Percentiles rank a stretch among this genome's conserved stretches.
phyloP scores from a whole-genome alignment of 495 filamentous ascomycete genomes.

The Tuber magnatum region DNA sequence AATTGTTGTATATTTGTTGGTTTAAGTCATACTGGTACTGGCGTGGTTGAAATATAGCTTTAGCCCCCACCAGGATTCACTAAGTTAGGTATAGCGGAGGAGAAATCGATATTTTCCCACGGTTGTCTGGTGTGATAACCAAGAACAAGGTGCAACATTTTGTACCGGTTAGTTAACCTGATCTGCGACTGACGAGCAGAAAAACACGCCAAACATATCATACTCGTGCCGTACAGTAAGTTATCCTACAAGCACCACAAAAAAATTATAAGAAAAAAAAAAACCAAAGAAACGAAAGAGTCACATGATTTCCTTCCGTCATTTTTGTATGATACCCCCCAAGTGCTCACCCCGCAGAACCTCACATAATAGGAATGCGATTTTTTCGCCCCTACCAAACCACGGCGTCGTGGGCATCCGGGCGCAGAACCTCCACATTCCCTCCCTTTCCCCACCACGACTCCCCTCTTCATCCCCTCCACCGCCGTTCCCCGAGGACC shows the following conservation, averaged over 20 bases:
- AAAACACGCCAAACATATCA: too few species aligned
- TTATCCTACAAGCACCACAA: background rate
- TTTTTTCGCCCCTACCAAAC: background rate
- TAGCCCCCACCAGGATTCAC: too few species aligned
- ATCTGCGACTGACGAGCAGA: too few species aligned
- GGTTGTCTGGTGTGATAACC: too few species aligned
- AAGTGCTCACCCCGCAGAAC: background rate
- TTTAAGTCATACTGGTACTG: too few species aligned
- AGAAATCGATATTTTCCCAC: too few species aligned
- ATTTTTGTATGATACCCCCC: background rate
- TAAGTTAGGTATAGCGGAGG: too few species aligned
- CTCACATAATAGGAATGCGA: background rate
- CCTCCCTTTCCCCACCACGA: constrained; percentile 20
- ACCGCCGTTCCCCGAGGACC: background rate
- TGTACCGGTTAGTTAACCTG: too few species aligned
- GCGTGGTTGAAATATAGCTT: too few species aligned
- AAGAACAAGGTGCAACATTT: too few species aligned
- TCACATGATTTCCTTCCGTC: background rate
- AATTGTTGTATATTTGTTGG: too few species aligned
- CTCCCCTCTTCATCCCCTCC: constrained; percentile 18
- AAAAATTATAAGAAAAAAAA: background rate
- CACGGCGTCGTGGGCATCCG: background rate
- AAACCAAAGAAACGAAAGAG: background rate
- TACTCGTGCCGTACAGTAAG: too few species aligned
- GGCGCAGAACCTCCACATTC: constrained; percentile 11